Evolutionary conservation across 208 protist species (phyloP), one percentile per base, ranked within the genome.

Genomic region (Trypanosoma boissoni): DNA sequence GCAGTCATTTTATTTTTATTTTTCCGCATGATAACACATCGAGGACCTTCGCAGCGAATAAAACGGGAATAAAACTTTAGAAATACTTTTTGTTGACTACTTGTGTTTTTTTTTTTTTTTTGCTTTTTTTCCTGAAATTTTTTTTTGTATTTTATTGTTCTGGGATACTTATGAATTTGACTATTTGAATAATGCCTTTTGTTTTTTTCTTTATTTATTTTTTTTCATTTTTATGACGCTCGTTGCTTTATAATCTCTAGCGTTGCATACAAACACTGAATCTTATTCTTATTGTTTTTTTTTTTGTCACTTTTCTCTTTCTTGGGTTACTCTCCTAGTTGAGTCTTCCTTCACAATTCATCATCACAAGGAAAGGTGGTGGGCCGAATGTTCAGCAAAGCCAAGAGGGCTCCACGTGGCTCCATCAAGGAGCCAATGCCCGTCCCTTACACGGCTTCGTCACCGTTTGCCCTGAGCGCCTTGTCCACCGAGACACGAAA

Each of bases 391-490:
- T n/a, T 2, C 31, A 50, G 20, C 31, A 46, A 50, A 42, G 58
- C 62, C 4, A 72, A 55, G 37, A 31, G 51, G n/a, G 46, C 58
- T 23, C 44, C 56, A 4, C 51, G 54, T 46, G 61, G 57, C 3
- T 64, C 61, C 26, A 50, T 62, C 12, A 66, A 76, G 37, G 24
- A 32, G 21, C 10, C 64, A n/a, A 20, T 48, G 52, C 29, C 28
- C 16, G 64, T 59, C 58, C 64, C 74, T 3, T 80, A 80, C 64
- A 68, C 68, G 26, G 29, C 54, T 0, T 58, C 59, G 45, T 58
- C 62, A 21, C 64, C 61, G 0, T 63, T 68, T 37, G n/a, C n/a
- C n/a, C n/a, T n/a, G n/a, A n/a, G n/a, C n/a, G n/a, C n/a, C n/a
- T n/a, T n/a, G n/a, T n/a, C n/a, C n/a, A n/a, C 23, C 4, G 21